Base-by-base conservation (phyloP, 1,284 basidiomycete species). In the Malassezia vespertilionis region DNA sequence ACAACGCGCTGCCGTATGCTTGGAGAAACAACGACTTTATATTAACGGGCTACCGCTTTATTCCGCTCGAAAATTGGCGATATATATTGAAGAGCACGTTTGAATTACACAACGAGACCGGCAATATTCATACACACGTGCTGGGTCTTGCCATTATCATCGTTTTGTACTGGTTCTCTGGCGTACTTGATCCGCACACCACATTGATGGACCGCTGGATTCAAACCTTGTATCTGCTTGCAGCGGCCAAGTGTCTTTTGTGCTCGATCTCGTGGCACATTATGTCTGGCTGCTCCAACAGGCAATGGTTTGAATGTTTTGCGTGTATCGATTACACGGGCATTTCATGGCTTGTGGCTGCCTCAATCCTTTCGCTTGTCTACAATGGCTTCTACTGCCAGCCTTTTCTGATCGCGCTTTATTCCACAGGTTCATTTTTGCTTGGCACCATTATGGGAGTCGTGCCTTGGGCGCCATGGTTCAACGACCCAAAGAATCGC, bases 341-440 rank as follows among this genome's bases (percentile, higher is more conserved):
- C 33, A 68, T 69, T 11, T 61, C 66, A 2, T 65, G 62, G 63
- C 60, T 69, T 9, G 64, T 69, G 9, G 63, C 68, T 7, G 68
- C 68, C 5, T 62, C 60, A 4, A 58, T 69, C 33, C 60, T 57
- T 47, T 67, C 68, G 5, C 52, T 61, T 0, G 60, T 70, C 8
- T 70, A 69, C 58, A 69, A 69, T 44, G 61, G 56, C 46, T 70
- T 70, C 51, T 70, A 69, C 54, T 70, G 68, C 46, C 68, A 70
- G 43, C 66, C 68, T 24, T 59, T 63, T 24, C 44, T 70, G 18
- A 60, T 63, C 23, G 51, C 65, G 5, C 44, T 61, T 36, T 70
- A 70, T 51, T 56, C 57, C 14, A 35, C 56, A 22, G 65, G 64
- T 3, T 62, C 63, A 23, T 44, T 65, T 27, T 8, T 58, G 11